Percentiles rank a stretch among this genome's conserved stretches.
Conservation (phyloP, 2,329 filamentous ascomycete species). For the Nothophaeocryptopus gaeumannii region DNA sequence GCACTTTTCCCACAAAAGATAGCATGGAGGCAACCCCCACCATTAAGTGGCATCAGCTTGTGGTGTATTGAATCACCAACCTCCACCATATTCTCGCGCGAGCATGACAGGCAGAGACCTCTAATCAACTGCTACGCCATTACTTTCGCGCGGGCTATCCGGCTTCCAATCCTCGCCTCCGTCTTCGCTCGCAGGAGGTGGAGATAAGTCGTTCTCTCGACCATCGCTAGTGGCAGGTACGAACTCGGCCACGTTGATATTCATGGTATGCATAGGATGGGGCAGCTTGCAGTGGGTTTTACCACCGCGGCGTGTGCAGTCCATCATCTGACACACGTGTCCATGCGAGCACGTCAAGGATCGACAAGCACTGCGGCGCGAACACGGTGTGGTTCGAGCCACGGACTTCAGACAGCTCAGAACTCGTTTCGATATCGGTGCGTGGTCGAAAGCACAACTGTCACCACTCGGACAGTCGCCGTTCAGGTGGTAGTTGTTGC, state of each 20-base stretch:
- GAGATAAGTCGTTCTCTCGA: too few relatives aligned
- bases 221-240: neutral
- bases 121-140: too few relatives aligned
- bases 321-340: slow-evolving; percentile 43
- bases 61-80: too few relatives aligned
- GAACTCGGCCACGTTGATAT: slow-evolving; percentile 18
- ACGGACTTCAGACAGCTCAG: slow-evolving; percentile 46
- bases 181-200: too few relatives aligned
- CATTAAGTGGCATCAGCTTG: too few relatives aligned
- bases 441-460: slow-evolving; percentile 49
- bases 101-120: too few relatives aligned
- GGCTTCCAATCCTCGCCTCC: too few relatives aligned
- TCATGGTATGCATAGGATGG: slow-evolving; percentile 12
- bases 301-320: slow-evolving; percentile 29
- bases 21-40: too few relatives aligned
- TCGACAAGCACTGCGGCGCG: slow-evolving; percentile 42
- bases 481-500: slow-evolving; percentile 49
- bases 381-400: slow-evolving; percentile 45
- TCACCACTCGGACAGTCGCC: slow-evolving; percentile 32
- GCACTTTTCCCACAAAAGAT: too few relatives aligned
- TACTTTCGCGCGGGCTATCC: too few relatives aligned
- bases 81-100: too few relatives aligned
- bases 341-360: slow-evolving; percentile 45
- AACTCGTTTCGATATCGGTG: slow-evolving; percentile 39
- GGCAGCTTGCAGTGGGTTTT: slow-evolving; percentile 29